phyloP scores from a whole-genome alignment of 2,329 filamentous ascomycete species.

The Colletotrichum shisoi region DNA sequence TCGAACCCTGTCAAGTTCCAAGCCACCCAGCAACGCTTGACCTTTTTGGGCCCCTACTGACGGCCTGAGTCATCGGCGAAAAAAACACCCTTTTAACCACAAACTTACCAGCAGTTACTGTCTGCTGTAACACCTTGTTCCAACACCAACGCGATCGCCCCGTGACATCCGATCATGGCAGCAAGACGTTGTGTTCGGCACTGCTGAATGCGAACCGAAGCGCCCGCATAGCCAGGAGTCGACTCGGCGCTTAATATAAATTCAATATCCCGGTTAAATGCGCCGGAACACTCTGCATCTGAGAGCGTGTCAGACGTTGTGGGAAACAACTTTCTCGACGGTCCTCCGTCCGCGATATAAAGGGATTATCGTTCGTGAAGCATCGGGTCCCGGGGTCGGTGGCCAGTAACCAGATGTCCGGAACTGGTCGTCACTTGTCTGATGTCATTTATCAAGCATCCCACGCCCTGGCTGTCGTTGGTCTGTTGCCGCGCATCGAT shows the following conservation, averaged over 20 bases:
- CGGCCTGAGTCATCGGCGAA: no score
- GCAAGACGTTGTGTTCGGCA: slow-evolving; percentile 16
- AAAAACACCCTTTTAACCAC: no score
- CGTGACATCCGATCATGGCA: slow-evolving; percentile 10
- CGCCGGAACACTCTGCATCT: no score
- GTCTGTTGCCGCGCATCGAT: slow-evolving; percentile 16
- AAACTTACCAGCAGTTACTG: no score
- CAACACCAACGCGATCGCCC: slow-evolving; percentile 3
- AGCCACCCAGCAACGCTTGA: slow-evolving; percentile 32
- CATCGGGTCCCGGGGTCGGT: slow-evolving; percentile 12
- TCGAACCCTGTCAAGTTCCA: slow-evolving; percentile 26
- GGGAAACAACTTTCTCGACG: neutral
- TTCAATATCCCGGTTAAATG: neutral
- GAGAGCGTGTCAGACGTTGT: neutral
- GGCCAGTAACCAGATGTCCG: slow-evolving; percentile 14
- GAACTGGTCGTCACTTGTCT: slow-evolving; percentile 2
- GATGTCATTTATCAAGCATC: slow-evolving; percentile 14
- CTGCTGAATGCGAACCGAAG: slow-evolving; percentile 2
- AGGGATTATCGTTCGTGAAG: slow-evolving; percentile 9
- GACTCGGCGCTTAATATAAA: neutral
- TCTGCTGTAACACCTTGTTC: no score
- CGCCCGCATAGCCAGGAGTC: neutral
- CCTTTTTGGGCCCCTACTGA: no score
- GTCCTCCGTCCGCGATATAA: slow-evolving; percentile 18
- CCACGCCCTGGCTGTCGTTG: neutral